Conservation (phyloP, 2,329 filamentous ascomycete genomes). For the Botrytis pseudocinerea region DNA sequence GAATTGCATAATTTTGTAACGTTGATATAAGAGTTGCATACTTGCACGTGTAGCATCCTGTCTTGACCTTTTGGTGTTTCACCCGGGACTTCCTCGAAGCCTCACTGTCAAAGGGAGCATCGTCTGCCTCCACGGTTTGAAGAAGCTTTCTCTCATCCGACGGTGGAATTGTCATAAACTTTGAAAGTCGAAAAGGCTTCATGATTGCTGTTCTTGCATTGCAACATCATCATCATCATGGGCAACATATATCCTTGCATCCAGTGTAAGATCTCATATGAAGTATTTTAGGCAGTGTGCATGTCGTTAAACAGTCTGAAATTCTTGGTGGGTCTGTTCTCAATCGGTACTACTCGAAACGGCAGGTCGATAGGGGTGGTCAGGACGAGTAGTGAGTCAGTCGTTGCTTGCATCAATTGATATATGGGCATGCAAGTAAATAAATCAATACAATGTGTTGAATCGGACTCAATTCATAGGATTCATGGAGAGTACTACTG, state of each 20-base stretch:
- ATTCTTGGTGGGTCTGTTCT: background rate
- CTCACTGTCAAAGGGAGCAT: background rate
- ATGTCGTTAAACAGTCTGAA: background rate
- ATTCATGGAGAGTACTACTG: too few relatives aligned
- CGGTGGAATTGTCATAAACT: constrained; percentile 6
- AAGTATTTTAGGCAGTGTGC: constrained; percentile 9
- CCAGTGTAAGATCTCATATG: background rate
- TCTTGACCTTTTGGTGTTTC: constrained; percentile 21
- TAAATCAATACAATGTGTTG: background rate
- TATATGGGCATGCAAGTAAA: background rate
- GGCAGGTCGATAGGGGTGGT: background rate
- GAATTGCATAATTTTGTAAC: background rate
- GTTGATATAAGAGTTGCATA: constrained; percentile 16
- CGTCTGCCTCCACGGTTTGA: background rate
- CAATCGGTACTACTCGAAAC: background rate
- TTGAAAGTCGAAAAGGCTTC: constrained; percentile 21
- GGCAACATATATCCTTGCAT: constrained; percentile 3
- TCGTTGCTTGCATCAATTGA: background rate
- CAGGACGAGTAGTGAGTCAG: background rate
- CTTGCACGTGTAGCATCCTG: constrained; percentile 19
- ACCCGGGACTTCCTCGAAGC: constrained; percentile 4
- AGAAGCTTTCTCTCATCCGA: background rate
- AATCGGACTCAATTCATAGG: background rate
- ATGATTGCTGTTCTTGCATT: constrained; percentile 10
- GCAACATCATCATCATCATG: constrained; percentile 5